A percentile compares a stretch with the other conserved stretches of the same genome.
Evolutionary conservation across 208 protist species (phyloP).

Genomic region (Leishmania martiniquensis): DNA sequence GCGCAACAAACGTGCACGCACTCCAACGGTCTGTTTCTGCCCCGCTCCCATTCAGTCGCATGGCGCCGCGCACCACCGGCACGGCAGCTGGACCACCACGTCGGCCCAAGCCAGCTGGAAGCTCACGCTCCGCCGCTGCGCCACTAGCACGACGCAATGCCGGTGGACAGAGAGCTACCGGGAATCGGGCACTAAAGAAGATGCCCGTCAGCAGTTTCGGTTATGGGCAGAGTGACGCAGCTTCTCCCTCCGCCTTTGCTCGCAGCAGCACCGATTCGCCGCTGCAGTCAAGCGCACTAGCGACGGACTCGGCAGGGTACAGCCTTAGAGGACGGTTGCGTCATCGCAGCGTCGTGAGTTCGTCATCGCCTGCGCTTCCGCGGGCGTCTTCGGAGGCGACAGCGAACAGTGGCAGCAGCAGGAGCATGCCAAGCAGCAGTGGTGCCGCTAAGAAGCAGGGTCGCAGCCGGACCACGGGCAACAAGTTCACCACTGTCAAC

Average conservation of each 20-base stretch:
- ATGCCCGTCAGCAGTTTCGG: neutral
- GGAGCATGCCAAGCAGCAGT: neutral
- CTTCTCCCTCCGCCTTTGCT: constrained; percentile 11
- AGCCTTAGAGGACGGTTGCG: neutral
- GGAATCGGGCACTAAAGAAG: neutral
- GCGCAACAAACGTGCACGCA: neutral
- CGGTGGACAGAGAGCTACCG: neutral
- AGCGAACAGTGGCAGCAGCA: neutral
- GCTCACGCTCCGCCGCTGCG: neutral
- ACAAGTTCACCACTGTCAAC: neutral
- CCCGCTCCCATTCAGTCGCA: constrained; percentile 11
- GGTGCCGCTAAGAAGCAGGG: neutral
- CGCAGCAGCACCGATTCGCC: constrained; percentile 34
- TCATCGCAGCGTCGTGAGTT: neutral
- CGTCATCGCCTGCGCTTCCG: neutral
- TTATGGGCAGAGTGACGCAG: neutral
- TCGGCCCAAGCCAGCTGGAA: neutral
- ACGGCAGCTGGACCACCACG: neutral
- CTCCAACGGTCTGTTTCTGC: constrained; percentile 26
- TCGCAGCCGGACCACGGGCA: neutral
- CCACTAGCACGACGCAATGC: neutral
- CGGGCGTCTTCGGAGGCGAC: neutral
- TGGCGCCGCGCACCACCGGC: constrained; percentile 1
- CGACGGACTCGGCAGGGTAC: neutral
- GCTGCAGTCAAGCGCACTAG: constrained; percentile 12